These are phyloP conservation scores for Dactylellina drechsleri DNA, from an alignment of 2,329 filamentous ascomycete species.

Conservation along the genomic window DNA sequence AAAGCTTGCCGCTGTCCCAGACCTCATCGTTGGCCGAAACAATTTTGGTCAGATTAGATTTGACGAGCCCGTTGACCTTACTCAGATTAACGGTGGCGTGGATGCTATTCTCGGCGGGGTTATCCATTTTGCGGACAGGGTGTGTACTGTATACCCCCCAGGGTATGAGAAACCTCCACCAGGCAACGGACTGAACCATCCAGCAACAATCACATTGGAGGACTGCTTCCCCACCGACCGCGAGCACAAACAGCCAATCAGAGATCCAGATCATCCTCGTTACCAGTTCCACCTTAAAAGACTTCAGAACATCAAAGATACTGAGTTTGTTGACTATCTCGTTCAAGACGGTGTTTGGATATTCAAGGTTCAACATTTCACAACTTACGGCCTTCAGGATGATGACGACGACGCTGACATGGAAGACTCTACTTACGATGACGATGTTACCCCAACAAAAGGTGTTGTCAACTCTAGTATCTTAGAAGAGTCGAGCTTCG, in stretches of 20 bases:
- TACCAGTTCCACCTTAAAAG: conserved; percentile 84
- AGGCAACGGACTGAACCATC: conserved; percentile 91
- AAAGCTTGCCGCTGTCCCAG: conserved; percentile 77
- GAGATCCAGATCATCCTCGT: conserved; percentile 67
- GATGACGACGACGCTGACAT: conserved; percentile 68
- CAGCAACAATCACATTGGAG: conserved; percentile 84
- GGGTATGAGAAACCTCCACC: conserved; percentile 80
- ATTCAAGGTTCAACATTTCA: conserved; percentile 95
- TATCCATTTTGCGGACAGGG: conserved; percentile 78
- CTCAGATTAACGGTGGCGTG: conserved; percentile 72
- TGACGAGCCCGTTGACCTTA: conserved; percentile 83
- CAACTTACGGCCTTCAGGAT: conserved; percentile 85
- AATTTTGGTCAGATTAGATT: conserved; percentile 85
- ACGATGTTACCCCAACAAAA: conserved; percentile 56
- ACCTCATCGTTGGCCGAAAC: conserved; percentile 83
- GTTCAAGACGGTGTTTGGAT: conserved; percentile 83
- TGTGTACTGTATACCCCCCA: conserved; percentile 84
- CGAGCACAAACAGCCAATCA: conserved; percentile 65
- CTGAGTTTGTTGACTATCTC: conserved; percentile 83
- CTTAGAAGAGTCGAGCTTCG: conserved; percentile 48
- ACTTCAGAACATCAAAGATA: conserved; percentile 80
- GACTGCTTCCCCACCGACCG: conserved; percentile 88
- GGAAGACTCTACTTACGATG: conserved; percentile 41
- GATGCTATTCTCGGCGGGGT: conserved; percentile 82
- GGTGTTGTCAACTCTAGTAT: conserved; percentile 55